A percentile compares a stretch with the other conserved stretches of the same genome.
These are phyloP conservation scores for Xylaria arbuscula DNA, from an alignment of 2,329 filamentous ascomycete species.

Conservation along the genomic window DNA sequence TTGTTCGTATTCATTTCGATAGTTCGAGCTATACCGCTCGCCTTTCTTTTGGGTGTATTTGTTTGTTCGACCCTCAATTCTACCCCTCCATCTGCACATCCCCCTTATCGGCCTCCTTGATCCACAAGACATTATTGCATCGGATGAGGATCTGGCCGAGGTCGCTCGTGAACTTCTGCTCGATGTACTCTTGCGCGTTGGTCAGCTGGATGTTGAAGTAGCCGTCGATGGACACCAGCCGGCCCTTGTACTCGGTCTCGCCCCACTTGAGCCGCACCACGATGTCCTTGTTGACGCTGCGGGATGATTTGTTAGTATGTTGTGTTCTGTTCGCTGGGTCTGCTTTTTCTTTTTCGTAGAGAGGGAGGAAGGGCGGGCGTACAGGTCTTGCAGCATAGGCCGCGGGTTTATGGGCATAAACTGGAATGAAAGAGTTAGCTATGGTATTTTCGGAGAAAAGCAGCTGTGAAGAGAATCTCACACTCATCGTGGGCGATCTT, in stretches of 20 bases:
- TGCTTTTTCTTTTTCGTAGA: not conserved
- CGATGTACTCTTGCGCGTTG: slow-evolving; percentile 91
- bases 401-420: slow-evolving; percentile 97
- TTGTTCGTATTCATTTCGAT: not conserved
- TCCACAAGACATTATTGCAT: slow-evolving; percentile 99
- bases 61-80: no score
- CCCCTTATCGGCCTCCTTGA: slow-evolving; percentile 68
- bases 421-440: slow-evolving; percentile 51
- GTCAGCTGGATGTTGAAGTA: slow-evolving; percentile 99
- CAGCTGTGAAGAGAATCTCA: slow-evolving; percentile 36
- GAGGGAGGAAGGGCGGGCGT: slow-evolving; percentile 52
- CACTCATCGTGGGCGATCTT: slow-evolving; percentile 51
- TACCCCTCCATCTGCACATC: slow-evolving; percentile 71
- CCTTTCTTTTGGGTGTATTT: no score
- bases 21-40: no score
- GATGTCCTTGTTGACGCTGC: slow-evolving; percentile 89
- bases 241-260: slow-evolving; percentile 96
- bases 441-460: not conserved
- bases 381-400: slow-evolving; percentile 94
- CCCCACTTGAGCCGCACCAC: slow-evolving; percentile 97
- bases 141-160: slow-evolving; percentile 93
- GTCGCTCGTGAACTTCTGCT: slow-evolving; percentile 84
- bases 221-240: slow-evolving; percentile 90
- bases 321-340: not conserved
- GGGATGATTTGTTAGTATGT: slow-evolving; percentile 49